A percentile compares a stretch with the other conserved stretches of the same genome.
These are phyloP conservation scores for Ceratocystis ficicola DNA, from an alignment of 2,329 filamentous ascomycete genomes.

Conservation along the genomic window DNA sequence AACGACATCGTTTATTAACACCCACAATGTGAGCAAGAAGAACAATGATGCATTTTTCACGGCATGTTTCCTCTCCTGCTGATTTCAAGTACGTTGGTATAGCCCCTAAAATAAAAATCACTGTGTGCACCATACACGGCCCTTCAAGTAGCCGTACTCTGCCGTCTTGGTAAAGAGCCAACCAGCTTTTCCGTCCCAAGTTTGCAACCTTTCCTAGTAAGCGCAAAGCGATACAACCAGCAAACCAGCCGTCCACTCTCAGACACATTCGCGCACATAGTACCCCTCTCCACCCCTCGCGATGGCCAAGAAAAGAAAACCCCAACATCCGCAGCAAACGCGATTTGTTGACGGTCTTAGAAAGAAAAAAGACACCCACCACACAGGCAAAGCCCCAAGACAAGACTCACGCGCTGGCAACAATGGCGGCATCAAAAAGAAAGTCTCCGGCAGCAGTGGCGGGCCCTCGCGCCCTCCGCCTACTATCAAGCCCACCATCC, in stretches of 20 bases:
- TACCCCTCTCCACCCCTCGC: neutral
- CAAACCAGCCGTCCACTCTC: neutral
- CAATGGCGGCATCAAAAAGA: constrained; percentile 22
- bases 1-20: constrained; percentile 12
- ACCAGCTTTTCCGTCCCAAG: neutral
- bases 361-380: constrained; percentile 16
- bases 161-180: neutral
- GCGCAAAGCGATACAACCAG: neutral
- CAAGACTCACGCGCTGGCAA: neutral
- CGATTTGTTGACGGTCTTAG: constrained; percentile 19
- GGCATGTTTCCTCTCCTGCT: neutral
- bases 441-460: constrained; percentile 23
- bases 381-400: constrained; percentile 12
- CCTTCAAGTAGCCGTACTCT: neutral
- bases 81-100: neutral
- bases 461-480: constrained; percentile 16
- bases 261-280: neutral
- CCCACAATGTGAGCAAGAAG: neutral
- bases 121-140: neutral
- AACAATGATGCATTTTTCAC: neutral
- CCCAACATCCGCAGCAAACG: constrained; percentile 25
- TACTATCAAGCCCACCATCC: constrained; percentile 38
- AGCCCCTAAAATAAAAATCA: neutral
- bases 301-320: constrained; percentile 37
- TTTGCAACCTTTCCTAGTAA: too few species aligned